Evolutionary conservation across 495 filamentous ascomycete species (phyloP).

Genomic region (Achaetomiella virescens): DNA sequence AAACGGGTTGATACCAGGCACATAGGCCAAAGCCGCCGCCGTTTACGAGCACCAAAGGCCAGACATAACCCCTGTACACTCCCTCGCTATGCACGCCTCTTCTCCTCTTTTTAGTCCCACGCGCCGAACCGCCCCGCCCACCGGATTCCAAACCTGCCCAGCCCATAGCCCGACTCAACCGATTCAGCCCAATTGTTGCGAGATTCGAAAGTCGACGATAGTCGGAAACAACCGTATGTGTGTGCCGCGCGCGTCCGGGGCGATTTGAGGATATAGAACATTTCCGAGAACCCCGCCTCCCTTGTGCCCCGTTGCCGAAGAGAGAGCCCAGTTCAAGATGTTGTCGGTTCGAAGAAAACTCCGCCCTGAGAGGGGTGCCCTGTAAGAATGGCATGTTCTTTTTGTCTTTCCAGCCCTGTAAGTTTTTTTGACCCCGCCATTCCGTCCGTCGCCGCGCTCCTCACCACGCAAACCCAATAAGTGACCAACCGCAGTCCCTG

Average conservation of each 20-base stretch:
- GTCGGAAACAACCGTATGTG: conserved; percentile 11
- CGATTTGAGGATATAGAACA: conserved; percentile 6
- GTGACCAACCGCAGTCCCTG: conserved; percentile 18
- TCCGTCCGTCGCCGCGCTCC: conserved; percentile 15
- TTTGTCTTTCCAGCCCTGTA: conserved; percentile 44
- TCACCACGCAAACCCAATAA: conserved; percentile 18
- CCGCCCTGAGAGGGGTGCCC: conserved; percentile 24
- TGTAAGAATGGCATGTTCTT: conserved; percentile 31
- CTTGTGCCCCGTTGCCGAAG: conserved; percentile 13
- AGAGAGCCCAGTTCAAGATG: conserved; percentile 31
- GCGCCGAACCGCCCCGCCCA: conserved; percentile 24
- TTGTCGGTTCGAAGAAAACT: conserved; percentile 35
- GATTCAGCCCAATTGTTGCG: conserved; percentile 7
- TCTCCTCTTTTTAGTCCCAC: conserved; percentile 34
- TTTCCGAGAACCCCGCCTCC: neutral
- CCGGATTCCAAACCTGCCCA: conserved; percentile 16
- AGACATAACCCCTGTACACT: conserved; percentile 54
- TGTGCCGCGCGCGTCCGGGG: neutral
- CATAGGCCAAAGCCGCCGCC: conserved; percentile 32
- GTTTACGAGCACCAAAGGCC: conserved; percentile 47
- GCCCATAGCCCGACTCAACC: conserved; percentile 14
- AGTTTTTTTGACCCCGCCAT: conserved; percentile 27
- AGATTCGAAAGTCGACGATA: conserved; percentile 3
- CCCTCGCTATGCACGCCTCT: conserved; percentile 54
- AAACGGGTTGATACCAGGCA: conserved; percentile 36